These are phyloP conservation scores for Symbiodinium pilosum DNA, from an alignment of 73 alveolate species.

Conservation along the genomic window DNA sequence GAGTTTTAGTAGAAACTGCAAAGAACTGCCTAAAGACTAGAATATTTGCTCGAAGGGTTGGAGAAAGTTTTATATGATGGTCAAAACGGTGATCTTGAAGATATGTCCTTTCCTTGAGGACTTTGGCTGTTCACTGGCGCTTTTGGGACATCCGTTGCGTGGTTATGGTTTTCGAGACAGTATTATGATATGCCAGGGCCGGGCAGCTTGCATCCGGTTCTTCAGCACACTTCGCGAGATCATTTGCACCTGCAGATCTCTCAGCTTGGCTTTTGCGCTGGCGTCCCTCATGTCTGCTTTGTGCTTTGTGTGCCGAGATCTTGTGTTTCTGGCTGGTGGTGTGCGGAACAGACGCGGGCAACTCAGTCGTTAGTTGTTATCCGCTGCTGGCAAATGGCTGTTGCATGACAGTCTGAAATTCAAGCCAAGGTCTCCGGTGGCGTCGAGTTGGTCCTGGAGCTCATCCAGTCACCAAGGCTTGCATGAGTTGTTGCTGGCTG, in stretches of 20 bases:
- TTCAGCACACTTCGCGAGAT: neutral
- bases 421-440: neutral
- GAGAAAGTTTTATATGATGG: no score
- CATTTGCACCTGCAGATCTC: neutral
- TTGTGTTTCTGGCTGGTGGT: neutral
- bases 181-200: neutral
- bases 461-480: neutral
- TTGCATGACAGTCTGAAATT: neutral
- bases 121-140: no score
- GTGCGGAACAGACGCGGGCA: neutral
- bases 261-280: neutral
- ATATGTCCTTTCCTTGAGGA: no score
- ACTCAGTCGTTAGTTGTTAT: no score
- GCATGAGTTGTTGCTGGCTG: neutral
- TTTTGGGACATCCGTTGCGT: no score
- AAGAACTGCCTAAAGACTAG: no score
- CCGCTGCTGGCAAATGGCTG: no score
- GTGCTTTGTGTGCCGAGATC: neutral
- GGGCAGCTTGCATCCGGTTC: neutral
- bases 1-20: no score
- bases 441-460: neutral
- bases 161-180: neutral
- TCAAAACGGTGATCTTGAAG: no score
- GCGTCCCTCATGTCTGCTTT: neutral
- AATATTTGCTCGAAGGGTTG: no score